Evolutionary conservation across 2,329 filamentous ascomycete species (phyloP), one percentile per base, ranked within the genome.

Genomic region (Zasmidium angulare): DNA sequence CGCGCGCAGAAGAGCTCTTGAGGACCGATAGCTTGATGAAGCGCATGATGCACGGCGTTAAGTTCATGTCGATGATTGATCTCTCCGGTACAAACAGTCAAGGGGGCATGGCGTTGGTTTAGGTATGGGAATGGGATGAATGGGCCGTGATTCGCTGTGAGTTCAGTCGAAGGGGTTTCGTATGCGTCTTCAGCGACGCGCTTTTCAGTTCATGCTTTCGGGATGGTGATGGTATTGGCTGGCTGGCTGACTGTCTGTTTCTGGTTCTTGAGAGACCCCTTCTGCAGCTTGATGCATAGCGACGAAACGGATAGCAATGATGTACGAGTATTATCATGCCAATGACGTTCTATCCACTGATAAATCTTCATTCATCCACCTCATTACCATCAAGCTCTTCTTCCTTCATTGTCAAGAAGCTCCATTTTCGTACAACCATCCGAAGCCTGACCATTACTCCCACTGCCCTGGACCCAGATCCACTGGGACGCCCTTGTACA

Each of bases 1-100:
- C 59, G 65, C 29, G 54, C 56, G 19, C 63, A 67, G 31, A 65
- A 65, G 60, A 63, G 63, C 51, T 67, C 65, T 17, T 67, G 58
- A 62, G 46, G n/a, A n/a, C n/a, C n/a, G n/a, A n/a, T n/a, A n/a
- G n/a, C n/a, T n/a, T n/a, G n/a, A n/a, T n/a, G n/a, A n/a, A n/a
- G n/a, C n/a, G n/a, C n/a, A n/a, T 10, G 7, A 7, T 50, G n/a
- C 9, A 21, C 47, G 21, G 21, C 21, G 23, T 40, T 49, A 17
- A 43, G n/a, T 43, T 43, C 17, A 55, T 61, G 56, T 57, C 46
- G 22, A 58, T 55, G 53, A 57, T 56, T 53, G 46, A 55, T 54
- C 26, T 52, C 47, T 60, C 47, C 52, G 19, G 52, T 60, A 58
- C 26, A 50, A 57, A 58, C 43, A 48, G 50, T 23, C 50, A 31